Base-by-base conservation (phyloP, 495 filamentous ascomycete species). In the Xylaria nigripes region DNA sequence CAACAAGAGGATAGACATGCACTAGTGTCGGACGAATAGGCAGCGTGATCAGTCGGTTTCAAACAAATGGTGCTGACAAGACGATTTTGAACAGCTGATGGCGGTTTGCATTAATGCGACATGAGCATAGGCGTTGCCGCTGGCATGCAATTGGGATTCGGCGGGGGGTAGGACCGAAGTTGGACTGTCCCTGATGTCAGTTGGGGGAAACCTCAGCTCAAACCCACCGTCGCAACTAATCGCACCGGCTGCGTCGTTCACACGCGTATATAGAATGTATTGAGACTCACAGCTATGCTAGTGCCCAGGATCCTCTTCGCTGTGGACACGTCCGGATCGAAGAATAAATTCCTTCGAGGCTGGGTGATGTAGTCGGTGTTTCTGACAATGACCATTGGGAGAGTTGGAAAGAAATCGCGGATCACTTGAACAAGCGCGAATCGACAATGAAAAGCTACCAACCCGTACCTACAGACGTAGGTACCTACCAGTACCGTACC, bases 111-210 rank as follows among this genome's bases (percentile, higher is more conserved):
- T 32, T 34, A 29, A 36, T 3, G 29, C 1, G 50, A 24, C 21
- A 18, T 22, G 23, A 15, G 24, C 24, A 44, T 51, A 24, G 40
- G 15, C 9, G 30, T 32, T 16, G 43, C 27, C 19, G 22, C 21
- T 27, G 12, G 9, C 12, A 13, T 6, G 24, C 15, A 16, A 27
- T 30, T 29, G 51, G 4, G 16, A 7, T 45, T 6, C n/a, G n/a
- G n/a, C n/a, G n/a, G n/a, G n/a, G n/a, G 34, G 55, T 49, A 36
- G 47, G 12, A 19, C 47, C 15, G 16, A 48, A 18, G 54, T 44
- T 53, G 48, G 56, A 46, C 50, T 36, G 61, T 61, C 54, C 52
- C 55, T 61, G 63, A 66, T 66, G 63, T 66, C 63, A 66, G 63
- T 66, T 63, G 56, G 40, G 48, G 53, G 55, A 53, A 54, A 48